Conservation (phyloP, 306 rosid species). For the Cotoneaster glaucophyllus region DNA sequence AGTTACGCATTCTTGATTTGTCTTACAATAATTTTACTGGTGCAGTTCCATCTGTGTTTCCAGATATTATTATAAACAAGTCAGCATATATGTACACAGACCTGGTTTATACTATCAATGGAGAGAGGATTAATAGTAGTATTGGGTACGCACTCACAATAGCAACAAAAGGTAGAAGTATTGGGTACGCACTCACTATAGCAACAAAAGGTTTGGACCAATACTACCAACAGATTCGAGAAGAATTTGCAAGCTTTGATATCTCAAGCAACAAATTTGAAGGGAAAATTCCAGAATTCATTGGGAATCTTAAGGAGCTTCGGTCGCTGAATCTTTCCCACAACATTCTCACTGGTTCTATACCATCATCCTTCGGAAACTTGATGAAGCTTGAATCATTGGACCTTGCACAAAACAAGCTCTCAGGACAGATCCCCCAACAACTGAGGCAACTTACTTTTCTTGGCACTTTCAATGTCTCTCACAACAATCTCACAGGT, state of each 20-base stretch:
- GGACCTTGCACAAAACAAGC: background rate
- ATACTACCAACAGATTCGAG: background rate
- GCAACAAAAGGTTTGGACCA: background rate
- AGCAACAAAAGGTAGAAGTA: too few relatives aligned
- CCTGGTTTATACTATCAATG: background rate
- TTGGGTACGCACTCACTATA: background rate
- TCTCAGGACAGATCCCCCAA: background rate
- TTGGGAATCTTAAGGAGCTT: background rate
- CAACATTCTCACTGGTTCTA: background rate
- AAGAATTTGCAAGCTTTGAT: background rate
- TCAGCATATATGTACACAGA: background rate
- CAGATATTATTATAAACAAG: background rate
- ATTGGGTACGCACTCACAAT: too few relatives aligned
- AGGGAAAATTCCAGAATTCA: background rate
- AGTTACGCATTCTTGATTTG: background rate
- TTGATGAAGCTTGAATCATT: background rate
- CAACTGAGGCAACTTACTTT: background rate
- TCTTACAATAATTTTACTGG: conserved; percentile 2
- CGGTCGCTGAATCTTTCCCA: background rate
- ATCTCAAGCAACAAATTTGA: background rate
- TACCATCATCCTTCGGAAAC: background rate
- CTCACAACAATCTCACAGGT: conserved; percentile 1
- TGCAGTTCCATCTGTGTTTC: background rate
- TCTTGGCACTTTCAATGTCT: background rate
- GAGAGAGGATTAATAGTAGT: too few relatives aligned